A percentile compares a stretch with the other conserved stretches of the same genome.
Evolutionary conservation across 2,329 filamentous ascomycete genomes (phyloP).

Genomic region (Pyrenochaeta sp.): DNA sequence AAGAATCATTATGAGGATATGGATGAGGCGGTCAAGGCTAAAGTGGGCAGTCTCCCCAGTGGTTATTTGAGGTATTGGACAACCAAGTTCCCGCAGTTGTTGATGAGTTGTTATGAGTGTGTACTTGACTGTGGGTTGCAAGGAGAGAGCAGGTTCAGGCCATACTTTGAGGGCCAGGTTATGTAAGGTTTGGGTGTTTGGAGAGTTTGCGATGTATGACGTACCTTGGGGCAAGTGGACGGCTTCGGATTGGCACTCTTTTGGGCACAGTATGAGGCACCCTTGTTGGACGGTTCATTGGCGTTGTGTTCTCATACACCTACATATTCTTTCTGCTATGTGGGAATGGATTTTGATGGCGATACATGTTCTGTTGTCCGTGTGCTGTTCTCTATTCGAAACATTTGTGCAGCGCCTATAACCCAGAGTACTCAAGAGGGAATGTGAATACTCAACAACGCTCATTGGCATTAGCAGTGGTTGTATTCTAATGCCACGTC

Average conservation of each 20-base stretch:
- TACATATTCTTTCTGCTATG: too few relatives aligned
- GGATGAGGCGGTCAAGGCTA: constrained; percentile 76
- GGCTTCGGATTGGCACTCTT: too few relatives aligned
- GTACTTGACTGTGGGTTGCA: constrained; percentile 73
- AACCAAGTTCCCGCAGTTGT: constrained; percentile 75
- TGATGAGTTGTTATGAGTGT: constrained; percentile 81
- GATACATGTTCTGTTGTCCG: too few relatives aligned
- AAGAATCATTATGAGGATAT: constrained; percentile 98
- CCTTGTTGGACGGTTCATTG: too few relatives aligned
- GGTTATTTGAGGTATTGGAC: constrained; percentile 89
- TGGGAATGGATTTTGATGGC: too few relatives aligned
- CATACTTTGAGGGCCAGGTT: constrained; percentile 66
- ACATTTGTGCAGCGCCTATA: too few relatives aligned
- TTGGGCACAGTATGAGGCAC: too few relatives aligned
- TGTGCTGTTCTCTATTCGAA: too few relatives aligned
- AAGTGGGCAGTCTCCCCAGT: constrained; percentile 77
- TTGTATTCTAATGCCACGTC: too few relatives aligned
- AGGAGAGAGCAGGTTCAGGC: constrained; percentile 71
- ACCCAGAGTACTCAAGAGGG: neutral
- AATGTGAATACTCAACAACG: neutral
- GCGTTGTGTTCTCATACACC: too few relatives aligned
- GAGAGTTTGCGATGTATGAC: neutral
- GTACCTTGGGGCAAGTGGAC: too few relatives aligned
- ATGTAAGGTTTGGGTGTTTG: constrained; percentile 11
- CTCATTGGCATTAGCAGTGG: too few relatives aligned